phyloP scores from a whole-genome alignment of 2,329 filamentous ascomycete species.

The Cercospora sojina region DNA sequence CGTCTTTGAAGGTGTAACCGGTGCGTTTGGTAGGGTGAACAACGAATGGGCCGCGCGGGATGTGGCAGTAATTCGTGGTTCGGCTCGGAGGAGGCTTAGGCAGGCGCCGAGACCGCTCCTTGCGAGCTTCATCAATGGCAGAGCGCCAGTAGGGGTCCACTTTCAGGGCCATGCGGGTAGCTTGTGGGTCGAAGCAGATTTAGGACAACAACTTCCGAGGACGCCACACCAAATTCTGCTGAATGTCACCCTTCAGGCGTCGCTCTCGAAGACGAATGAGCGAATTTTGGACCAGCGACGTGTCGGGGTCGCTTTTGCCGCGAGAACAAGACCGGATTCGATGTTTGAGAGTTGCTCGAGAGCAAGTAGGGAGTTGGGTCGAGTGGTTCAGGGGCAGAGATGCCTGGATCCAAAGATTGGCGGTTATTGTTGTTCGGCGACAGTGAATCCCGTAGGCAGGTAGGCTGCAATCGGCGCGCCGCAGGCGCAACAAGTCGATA shows the following conservation, averaged over 20 bases:
- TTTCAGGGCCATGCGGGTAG: neutral
- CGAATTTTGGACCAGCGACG: neutral
- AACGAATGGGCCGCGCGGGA: neutral
- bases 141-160: neutral
- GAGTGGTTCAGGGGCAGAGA: neutral
- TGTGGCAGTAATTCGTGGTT: neutral
- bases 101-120: neutral
- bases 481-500: neutral
- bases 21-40: constrained; percentile 17
- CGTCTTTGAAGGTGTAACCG: constrained; percentile 5
- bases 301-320: neutral
- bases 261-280: neutral
- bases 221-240: neutral
- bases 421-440: neutral
- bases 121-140: neutral
- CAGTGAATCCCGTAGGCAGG: neutral
- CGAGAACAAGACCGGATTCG: neutral
- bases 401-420: neutral
- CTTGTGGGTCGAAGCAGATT: neutral
- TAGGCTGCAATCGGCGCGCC: neutral
- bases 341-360: neutral
- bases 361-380: neutral
- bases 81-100: neutral
- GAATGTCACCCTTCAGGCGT: neutral
- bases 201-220: neutral